These are phyloP conservation scores for Penicillium sp. DNA, from an alignment of 2,329 filamentous ascomycete species.

Conservation along the genomic window DNA sequence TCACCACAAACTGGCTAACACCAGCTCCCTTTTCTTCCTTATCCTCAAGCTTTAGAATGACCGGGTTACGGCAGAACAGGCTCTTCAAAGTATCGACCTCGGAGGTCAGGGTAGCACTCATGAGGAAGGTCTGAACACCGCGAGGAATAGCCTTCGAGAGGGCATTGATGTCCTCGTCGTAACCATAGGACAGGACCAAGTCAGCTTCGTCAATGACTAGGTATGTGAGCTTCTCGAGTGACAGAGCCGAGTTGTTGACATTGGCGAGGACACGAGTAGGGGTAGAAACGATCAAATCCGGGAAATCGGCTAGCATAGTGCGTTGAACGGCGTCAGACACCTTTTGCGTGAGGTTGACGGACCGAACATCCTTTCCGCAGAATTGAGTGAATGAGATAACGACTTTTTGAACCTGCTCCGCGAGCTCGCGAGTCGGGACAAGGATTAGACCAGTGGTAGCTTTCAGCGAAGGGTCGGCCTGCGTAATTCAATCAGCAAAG, in stretches of 20 bases:
- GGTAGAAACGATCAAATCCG: slow-evolving; percentile 88
- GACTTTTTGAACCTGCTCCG: slow-evolving; percentile 80
- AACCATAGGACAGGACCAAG: slow-evolving; percentile 88
- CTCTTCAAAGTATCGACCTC: slow-evolving; percentile 83
- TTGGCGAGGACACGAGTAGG: slow-evolving; percentile 80
- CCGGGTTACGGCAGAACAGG: slow-evolving; percentile 79
- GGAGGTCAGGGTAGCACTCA: slow-evolving; percentile 86
- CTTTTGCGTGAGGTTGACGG: slow-evolving; percentile 85
- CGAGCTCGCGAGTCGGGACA: slow-evolving; percentile 90
- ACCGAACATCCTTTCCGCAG: slow-evolving; percentile 78
- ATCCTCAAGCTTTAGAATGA: slow-evolving; percentile 77
- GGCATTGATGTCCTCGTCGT: slow-evolving; percentile 82
- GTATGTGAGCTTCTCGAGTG: slow-evolving; percentile 68
- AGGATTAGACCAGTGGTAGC: slow-evolving; percentile 77
- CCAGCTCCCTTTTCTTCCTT: slow-evolving; percentile 72
- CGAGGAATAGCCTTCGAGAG: slow-evolving; percentile 76
- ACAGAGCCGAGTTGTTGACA: slow-evolving; percentile 69
- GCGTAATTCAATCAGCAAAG: slow-evolving; percentile 3
- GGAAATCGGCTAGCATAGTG: slow-evolving; percentile 77
- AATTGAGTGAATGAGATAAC: slow-evolving; percentile 75
- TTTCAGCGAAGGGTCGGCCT: slow-evolving; percentile 41
- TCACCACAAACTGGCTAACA: slow-evolving; percentile 83
- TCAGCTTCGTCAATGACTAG: slow-evolving; percentile 94
- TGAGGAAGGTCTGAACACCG: slow-evolving; percentile 84
- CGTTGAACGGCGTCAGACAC: slow-evolving; percentile 85